These are phyloP conservation scores for Isabelozyma heimii DNA, from an alignment of 805 yeast genomes.

Conservation along the genomic window DNA sequence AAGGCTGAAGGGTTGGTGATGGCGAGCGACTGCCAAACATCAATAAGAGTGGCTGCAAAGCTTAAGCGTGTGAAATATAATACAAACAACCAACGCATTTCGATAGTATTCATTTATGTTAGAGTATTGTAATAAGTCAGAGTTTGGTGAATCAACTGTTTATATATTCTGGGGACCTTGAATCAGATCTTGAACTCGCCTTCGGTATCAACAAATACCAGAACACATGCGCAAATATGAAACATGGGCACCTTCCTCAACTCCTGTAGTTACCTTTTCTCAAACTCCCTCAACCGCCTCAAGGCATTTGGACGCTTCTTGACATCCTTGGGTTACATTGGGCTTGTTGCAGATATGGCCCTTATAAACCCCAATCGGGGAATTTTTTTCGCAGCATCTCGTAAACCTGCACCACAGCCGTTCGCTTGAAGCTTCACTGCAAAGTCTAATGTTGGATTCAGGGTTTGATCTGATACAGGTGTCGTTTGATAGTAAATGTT, in stretches of 20 bases:
- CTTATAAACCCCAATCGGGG: neutral
- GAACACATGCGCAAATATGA: neutral
- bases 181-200: too few species aligned
- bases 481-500: too few species aligned
- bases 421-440: too few species aligned
- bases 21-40: slow-evolving; percentile 6
- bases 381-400: neutral
- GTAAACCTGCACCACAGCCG: neutral
- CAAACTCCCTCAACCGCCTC: neutral
- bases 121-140: too few species aligned
- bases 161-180: too few species aligned
- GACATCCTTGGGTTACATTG: too few species aligned
- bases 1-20: slow-evolving; percentile 6
- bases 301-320: neutral
- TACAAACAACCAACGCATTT: neutral
- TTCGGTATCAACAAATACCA: too few species aligned
- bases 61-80: neutral
- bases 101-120: neutral
- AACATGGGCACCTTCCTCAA: neutral
- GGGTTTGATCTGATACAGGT: too few species aligned
- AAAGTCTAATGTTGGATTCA: too few species aligned
- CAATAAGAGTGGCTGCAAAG: slow-evolving; percentile 3
- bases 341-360: neutral
- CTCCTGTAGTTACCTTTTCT: neutral
- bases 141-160: too few species aligned